These are phyloP conservation scores for Suillus alpinus DNA, from an alignment of 768 basidiomycete genomes.

Conservation along the genomic window DNA sequence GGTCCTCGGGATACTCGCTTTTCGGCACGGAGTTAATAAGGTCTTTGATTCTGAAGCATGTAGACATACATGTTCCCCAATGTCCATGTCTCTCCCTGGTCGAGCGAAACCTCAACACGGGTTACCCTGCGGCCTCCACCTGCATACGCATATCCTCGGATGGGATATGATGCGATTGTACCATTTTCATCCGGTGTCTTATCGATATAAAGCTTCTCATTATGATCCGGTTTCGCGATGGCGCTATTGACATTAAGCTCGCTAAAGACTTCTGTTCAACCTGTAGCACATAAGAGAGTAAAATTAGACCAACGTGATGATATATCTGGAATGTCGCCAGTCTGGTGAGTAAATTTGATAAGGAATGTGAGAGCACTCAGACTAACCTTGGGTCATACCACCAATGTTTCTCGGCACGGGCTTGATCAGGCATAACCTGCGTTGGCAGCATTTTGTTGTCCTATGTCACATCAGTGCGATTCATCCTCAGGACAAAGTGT, in stretches of 20 bases:
- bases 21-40: not conserved
- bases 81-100: constrained; percentile 50
- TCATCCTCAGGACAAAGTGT: not conserved
- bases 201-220: constrained; percentile 36
- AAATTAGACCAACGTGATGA: constrained; percentile 29
- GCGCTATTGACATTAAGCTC: constrained; percentile 62
- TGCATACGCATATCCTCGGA: constrained; percentile 60
- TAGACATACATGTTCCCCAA: constrained; percentile 37
- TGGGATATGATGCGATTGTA: constrained; percentile 30
- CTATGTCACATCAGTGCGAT: constrained; percentile 3
- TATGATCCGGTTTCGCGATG: constrained; percentile 54
- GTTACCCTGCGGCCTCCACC: constrained; percentile 59
- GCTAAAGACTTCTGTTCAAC: constrained; percentile 37
- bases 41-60: not conserved
- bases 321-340: constrained; percentile 21
- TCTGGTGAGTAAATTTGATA: not conserved
- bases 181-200: constrained; percentile 7
- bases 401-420: constrained; percentile 49
- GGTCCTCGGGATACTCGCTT: constrained; percentile 50
- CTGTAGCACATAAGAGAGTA: not conserved
- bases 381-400: constrained; percentile 49
- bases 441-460: constrained; percentile 66
- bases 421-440: constrained; percentile 48
- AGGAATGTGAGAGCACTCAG: not conserved
- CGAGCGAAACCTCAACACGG: constrained; percentile 55